Conservation (phyloP, 805 yeast genomes). For the Teunomyces cretensis region DNA sequence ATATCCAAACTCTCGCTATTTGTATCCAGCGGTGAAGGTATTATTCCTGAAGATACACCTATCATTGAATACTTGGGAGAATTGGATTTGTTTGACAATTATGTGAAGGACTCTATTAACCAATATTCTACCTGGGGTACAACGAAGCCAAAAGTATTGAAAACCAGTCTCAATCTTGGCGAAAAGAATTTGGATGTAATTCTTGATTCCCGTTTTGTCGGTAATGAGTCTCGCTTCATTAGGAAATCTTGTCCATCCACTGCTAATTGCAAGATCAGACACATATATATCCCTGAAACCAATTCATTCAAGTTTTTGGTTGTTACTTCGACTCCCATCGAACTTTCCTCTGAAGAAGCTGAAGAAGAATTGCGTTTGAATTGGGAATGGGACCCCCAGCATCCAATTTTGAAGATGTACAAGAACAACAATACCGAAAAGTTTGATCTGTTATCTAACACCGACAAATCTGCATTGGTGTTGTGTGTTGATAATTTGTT, state of each 20-base stretch:
- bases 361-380: conserved; percentile 75
- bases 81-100: conserved; percentile 61
- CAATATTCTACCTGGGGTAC: conserved; percentile 78
- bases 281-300: conserved; percentile 44
- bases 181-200: conserved; percentile 56
- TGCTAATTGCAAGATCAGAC: conserved; percentile 69
- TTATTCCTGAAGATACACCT: conserved; percentile 47
- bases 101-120: conserved; percentile 63
- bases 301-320: conserved; percentile 51
- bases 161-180: conserved; percentile 13
- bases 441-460: conserved; percentile 55
- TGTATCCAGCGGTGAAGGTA: conserved; percentile 18
- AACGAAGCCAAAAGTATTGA: conserved; percentile 45
- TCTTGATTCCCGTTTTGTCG: conserved; percentile 77
- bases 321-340: conserved; percentile 54
- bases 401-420: conserved; percentile 65
- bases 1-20: conserved; percentile 68
- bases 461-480: conserved; percentile 55
- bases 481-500: conserved; percentile 62
- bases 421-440: conserved; percentile 23
- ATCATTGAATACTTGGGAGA: conserved; percentile 73
- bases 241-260: conserved; percentile 63
- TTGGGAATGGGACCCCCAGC: conserved; percentile 87
- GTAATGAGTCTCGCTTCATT: conserved; percentile 72
- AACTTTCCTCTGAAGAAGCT: conserved; percentile 26